A percentile compares a stretch with the other conserved stretches of the same genome.
Conservation (phyloP, 176 grass and related monocot species). For the Coix lacrymajobi region DNA sequence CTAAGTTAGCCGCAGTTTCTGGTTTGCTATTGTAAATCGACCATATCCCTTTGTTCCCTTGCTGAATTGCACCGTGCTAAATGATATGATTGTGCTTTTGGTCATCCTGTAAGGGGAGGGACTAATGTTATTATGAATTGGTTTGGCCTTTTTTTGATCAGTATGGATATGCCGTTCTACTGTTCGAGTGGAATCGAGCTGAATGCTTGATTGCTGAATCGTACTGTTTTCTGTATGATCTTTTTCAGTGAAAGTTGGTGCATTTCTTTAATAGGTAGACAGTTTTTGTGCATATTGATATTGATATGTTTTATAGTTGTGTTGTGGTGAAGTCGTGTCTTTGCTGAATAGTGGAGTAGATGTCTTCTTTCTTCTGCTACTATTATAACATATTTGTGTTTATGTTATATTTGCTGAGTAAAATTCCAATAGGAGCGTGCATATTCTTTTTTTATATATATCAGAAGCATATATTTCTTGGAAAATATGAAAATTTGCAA, state of each 20-base stretch:
- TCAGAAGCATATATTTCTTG: constrained; percentile 15
- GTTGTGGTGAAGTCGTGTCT: background rate
- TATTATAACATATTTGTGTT: background rate
- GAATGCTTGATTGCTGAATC: background rate
- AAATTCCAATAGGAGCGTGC: background rate
- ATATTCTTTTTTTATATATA: background rate
- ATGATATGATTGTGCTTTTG: background rate
- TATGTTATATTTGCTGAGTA: background rate
- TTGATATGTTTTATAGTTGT: background rate
- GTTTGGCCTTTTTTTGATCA: background rate
- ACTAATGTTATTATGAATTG: background rate
- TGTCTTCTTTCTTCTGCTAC: background rate
- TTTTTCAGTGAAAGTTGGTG: background rate
- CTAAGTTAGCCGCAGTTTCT: background rate
- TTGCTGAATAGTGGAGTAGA: constrained; percentile 10
- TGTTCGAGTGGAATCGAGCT: background rate
- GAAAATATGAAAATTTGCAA: too few species aligned
- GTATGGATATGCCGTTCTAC: background rate
- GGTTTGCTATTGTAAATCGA: background rate
- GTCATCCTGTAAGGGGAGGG: background rate
- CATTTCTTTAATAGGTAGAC: background rate
- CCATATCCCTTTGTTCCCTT: background rate
- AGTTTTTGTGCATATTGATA: background rate
- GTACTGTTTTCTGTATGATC: background rate
- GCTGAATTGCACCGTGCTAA: background rate